These are phyloP conservation scores for Gossypium laxum DNA, from an alignment of 441 rosid genomes.

Conservation along the genomic window DNA sequence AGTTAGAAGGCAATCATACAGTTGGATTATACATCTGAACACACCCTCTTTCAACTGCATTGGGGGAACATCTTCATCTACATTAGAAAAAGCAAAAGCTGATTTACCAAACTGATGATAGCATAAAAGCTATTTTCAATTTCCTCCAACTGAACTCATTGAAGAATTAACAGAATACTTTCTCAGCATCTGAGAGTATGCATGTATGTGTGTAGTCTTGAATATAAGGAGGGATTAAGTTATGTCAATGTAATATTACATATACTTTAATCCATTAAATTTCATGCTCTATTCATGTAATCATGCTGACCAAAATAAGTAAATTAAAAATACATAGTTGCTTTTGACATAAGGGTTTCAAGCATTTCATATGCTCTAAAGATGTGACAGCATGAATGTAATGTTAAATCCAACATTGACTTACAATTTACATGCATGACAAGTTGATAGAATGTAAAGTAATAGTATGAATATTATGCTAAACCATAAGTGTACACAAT, in stretches of 20 bases:
- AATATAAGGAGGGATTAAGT: background rate
- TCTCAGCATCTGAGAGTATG: background rate
- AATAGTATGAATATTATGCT: background rate
- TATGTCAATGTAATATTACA: background rate
- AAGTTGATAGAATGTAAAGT: background rate
- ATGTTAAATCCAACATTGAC: background rate
- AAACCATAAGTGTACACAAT: background rate
- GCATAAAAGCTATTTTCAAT: background rate
- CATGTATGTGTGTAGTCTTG: background rate
- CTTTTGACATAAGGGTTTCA: background rate
- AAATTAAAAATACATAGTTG: background rate
- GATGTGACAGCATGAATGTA: background rate
- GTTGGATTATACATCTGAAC: constrained; percentile 81
- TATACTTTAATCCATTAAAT: background rate
- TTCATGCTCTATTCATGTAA: constrained; percentile 3
- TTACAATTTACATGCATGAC: background rate
- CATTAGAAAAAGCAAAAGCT: constrained; percentile 13
- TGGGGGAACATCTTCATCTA: constrained; percentile 97
- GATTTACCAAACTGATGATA: background rate
- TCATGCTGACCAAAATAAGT: background rate
- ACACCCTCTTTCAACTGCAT: constrained; percentile 97
- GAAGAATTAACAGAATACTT: background rate
- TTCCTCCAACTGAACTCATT: background rate
- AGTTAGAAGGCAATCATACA: constrained; percentile 91
- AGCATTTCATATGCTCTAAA: background rate